Conservation (phyloP, 495 filamentous ascomycete species). For the Evernia prunastri region DNA sequence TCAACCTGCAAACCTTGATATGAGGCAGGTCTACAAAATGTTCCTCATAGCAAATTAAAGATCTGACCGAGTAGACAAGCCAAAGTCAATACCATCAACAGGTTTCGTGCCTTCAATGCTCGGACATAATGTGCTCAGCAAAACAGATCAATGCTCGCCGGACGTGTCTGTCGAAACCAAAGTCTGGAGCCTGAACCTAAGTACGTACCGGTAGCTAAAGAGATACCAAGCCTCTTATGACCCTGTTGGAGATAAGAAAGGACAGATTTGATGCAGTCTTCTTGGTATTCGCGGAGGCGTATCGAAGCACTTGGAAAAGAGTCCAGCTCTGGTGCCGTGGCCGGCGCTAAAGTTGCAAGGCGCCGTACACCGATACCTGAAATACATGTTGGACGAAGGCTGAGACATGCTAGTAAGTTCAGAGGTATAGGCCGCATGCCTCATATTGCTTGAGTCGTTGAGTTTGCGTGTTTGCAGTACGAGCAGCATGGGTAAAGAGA, state of each 20-base stretch:
- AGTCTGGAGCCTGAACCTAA: background rate
- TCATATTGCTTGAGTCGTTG: constrained; percentile 13
- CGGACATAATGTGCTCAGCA: background rate
- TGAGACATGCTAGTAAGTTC: constrained; percentile 2
- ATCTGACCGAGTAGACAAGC: background rate
- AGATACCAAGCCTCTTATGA: constrained; percentile 77
- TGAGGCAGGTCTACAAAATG: background rate
- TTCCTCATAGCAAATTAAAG: background rate
- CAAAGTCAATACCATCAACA: background rate
- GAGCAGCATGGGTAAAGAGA: background rate
- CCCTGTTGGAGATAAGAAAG: constrained; percentile 63
- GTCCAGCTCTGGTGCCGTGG: constrained; percentile 4
- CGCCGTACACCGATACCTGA: background rate
- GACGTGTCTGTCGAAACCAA: background rate
- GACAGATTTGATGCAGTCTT: constrained; percentile 86
- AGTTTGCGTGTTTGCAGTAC: background rate
- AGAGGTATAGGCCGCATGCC: constrained; percentile 16
- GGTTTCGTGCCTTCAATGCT: background rate
- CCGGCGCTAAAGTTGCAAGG: constrained; percentile 4
- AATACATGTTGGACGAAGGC: background rate
- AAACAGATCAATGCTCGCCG: background rate
- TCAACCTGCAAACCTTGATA: background rate
- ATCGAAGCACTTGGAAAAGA: constrained; percentile 31
- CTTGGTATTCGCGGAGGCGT: constrained; percentile 68
- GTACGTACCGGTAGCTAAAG: constrained; percentile 63